Conservation (phyloP, 805 yeast species). For the Jamesozyma hellenica region DNA sequence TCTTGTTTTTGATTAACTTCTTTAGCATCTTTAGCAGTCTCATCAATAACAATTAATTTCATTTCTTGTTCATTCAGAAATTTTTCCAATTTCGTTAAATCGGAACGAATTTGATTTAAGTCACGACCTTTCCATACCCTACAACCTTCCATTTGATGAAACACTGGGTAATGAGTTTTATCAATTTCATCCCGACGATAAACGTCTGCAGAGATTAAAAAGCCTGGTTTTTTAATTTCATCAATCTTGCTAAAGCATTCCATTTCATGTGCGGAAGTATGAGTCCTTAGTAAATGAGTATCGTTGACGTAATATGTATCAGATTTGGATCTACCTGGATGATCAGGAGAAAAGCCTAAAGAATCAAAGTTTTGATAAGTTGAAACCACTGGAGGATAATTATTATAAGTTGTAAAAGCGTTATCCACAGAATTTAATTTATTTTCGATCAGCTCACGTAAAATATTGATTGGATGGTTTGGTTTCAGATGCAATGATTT, state of each 20-base stretch:
- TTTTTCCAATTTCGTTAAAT: constrained; percentile 55
- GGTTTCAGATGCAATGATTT: constrained; percentile 64
- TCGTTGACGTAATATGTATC: constrained; percentile 88
- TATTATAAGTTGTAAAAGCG: constrained; percentile 52
- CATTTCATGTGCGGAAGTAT: constrained; percentile 93
- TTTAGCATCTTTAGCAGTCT: constrained; percentile 34
- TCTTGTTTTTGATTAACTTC: constrained; percentile 70
- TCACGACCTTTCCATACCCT: constrained; percentile 60
- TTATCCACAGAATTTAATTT: constrained; percentile 59
- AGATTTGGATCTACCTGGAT: constrained; percentile 84
- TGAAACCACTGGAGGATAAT: constrained; percentile 75
- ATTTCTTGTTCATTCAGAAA: constrained; percentile 21
- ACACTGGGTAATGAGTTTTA: constrained; percentile 91
- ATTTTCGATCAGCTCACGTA: constrained; percentile 61
- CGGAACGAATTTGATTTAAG: constrained; percentile 40
- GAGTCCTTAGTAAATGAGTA: constrained; percentile 69
- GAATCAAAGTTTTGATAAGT: constrained; percentile 82
- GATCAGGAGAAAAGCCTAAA: constrained; percentile 82
- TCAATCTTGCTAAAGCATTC: constrained; percentile 59
- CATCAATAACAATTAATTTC: constrained; percentile 71
- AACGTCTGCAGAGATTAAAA: constrained; percentile 89
- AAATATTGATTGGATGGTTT: constrained; percentile 83
- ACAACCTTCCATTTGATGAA: constrained; percentile 97
- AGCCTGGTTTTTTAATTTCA: constrained; percentile 39
- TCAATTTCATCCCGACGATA: constrained; percentile 93